These are phyloP conservation scores for Trichoderma breve DNA, from an alignment of 2,329 filamentous ascomycete genomes.

Conservation along the genomic window DNA sequence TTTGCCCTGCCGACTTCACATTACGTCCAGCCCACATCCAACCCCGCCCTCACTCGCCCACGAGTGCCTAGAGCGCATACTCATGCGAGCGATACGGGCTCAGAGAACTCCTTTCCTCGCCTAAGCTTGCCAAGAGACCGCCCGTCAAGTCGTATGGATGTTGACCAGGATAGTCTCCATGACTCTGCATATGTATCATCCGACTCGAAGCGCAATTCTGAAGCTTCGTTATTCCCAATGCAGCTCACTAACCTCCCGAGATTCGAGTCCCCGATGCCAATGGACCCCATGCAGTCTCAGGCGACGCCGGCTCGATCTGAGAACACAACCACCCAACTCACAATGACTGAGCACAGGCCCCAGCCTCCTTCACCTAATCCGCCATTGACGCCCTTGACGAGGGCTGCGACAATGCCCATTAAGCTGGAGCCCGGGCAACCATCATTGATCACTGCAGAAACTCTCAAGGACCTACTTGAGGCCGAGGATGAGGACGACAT, in stretches of 20 bases:
- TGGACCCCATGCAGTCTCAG: constrained; percentile 28
- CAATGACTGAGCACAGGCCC: constrained; percentile 48
- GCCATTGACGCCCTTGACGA: constrained; percentile 26
- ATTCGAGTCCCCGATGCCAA: constrained; percentile 39
- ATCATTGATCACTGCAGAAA: constrained; percentile 51
- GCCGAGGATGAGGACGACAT: constrained; percentile 42
- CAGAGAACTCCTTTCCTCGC: constrained; percentile 34
- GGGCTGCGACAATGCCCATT: constrained; percentile 54
- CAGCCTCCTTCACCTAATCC: constrained; percentile 38
- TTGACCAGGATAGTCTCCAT: constrained; percentile 45
- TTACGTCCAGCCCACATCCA: constrained; percentile 40
- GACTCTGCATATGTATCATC: constrained; percentile 56
- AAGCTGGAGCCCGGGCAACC: constrained; percentile 47
- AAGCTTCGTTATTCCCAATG: constrained; percentile 44
- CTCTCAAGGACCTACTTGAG: constrained; percentile 57
- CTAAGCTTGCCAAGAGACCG: constrained; percentile 25
- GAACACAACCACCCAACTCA: constrained; percentile 54
- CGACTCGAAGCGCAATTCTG: constrained; percentile 54
- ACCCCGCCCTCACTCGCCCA: constrained; percentile 39
- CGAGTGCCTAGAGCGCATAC: constrained; percentile 49
- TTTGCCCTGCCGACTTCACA: constrained; percentile 48
- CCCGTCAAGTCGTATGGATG: constrained; percentile 39
- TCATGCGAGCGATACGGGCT: constrained; percentile 44
- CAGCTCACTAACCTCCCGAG: constrained; percentile 44
- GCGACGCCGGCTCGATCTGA: constrained; percentile 43